Base-by-base conservation (phyloP, 2,329 filamentous ascomycete genomes). In the Botrytis elliptica region DNA sequence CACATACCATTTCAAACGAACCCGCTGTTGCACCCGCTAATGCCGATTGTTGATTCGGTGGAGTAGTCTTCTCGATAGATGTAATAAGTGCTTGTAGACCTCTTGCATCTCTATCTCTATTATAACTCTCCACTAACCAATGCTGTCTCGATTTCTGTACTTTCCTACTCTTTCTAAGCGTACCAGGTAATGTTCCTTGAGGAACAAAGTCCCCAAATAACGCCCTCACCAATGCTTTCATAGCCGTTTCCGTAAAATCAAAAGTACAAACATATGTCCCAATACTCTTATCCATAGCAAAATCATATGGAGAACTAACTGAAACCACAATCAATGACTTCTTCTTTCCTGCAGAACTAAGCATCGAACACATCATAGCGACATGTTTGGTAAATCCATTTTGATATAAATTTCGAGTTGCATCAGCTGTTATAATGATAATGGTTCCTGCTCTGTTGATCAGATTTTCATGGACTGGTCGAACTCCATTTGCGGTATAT, bases 301-400 rank as follows among this genome's bases (percentile, higher is more conserved):
- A 98, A 82, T 98, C 95, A 82, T 98, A 98, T 0, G 95, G 95
- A 0, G 95, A 98, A 83, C 94, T 97, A 77, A 97, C 95, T 0
- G 95, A 93, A 12, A 98, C 92, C 5, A 98, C 95, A 38, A 98
- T 91, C 55, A 98, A 84, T 1, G 95, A 93, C 83, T 97, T 98
- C 82, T 96, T 93, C 80, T 94, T 92, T 2, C 92, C 92, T 22
- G 88, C 88, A 10, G 91, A 90, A 10, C 90, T 89, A 73, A 94
- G 87, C 89, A 94, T 92, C 36, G 93, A 93, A 83, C 95, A 98
- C 83, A 98, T 95, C 92, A 97, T 96, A 20, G 95, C 92, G 14
- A 98, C 93, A 77, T 98, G 95, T 81, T 98, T 98, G 2, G 95
- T 95, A 81, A 98, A 98, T 0, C 94, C 94, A 69, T 94, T 90